phyloP scores from a whole-genome alignment of 2,329 filamentous ascomycete genomes.

The Thermothelomyces thermophilus region DNA sequence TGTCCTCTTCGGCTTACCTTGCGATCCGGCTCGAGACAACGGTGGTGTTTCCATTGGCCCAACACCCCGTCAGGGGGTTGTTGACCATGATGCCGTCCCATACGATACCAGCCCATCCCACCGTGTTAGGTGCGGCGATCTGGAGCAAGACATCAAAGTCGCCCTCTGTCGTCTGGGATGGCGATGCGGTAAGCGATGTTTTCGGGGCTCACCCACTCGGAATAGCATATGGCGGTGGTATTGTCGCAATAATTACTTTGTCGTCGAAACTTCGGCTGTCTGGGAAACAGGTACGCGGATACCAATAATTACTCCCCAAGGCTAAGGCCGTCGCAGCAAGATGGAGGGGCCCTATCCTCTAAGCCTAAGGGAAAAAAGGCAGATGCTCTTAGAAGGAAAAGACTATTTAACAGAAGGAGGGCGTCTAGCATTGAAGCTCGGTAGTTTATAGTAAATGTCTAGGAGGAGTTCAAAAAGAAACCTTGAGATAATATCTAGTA shows the following conservation, averaged over 20 bases:
- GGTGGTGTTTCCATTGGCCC: slow-evolving; percentile 32
- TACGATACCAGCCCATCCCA: slow-evolving; percentile 37
- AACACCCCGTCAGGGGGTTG: slow-evolving; percentile 35
- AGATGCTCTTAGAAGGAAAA: neutral
- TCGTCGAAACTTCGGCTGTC: slow-evolving; percentile 4
- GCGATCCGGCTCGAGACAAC: slow-evolving; percentile 35
- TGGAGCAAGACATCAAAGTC: slow-evolving; percentile 34
- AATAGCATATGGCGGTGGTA: slow-evolving; percentile 27
- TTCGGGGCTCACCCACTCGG: slow-evolving; percentile 26
- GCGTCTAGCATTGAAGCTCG: too few relatives aligned
- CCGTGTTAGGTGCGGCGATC: slow-evolving; percentile 33
- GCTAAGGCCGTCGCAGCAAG: slow-evolving; percentile 18
- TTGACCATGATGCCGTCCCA: slow-evolving; percentile 39
- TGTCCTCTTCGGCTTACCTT: too few relatives aligned
- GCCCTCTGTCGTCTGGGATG: slow-evolving; percentile 27
- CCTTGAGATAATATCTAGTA: too few relatives aligned
- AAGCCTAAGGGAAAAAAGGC: neutral
- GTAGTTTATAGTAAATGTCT: too few relatives aligned
- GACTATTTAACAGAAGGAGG: too few relatives aligned
- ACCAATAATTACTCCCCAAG: slow-evolving; percentile 13
- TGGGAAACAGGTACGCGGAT: slow-evolving; percentile 18
- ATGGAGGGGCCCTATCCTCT: slow-evolving; percentile 25
- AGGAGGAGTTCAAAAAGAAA: too few relatives aligned
- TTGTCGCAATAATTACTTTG: slow-evolving; percentile 29
- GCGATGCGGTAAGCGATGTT: slow-evolving; percentile 27